Base-by-base conservation (phyloP, 176 grass and related monocot species). In the Oryza brachyantha region DNA sequence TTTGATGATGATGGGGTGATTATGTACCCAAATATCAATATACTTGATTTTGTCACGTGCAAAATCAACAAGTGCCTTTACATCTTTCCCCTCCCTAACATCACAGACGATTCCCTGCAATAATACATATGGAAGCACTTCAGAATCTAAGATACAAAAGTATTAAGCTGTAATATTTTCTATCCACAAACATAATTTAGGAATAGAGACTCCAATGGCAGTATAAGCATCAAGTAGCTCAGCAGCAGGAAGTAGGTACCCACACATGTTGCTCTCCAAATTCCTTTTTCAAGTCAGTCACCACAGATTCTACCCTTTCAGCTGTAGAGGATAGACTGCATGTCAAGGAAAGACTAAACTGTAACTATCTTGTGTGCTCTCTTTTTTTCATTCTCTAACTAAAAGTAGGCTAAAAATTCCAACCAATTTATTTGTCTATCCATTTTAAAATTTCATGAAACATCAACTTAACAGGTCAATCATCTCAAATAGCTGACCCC, bases 211-310 rank as follows among this genome's bases (percentile, higher is more conserved):
- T n/a, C 70, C 8, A 48, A 48, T 61, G 58, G 24, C 2, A 70
- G 80, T 75, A 86, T 35, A 84, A 70, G 50, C 68, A 40, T 40
- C 46, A 74, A 85, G 68, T 29, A 84, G 75, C 63, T 81, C 31
- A 72, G 72, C 27, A 73, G 87, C 92, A 88, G 87, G 72, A 28
- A 73, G 87, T 94, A 88, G 87, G 74, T 98, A 94, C 96, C 96
- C 90, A 98, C 90, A 98, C 96, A 93, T 86, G 92, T 60, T 92
- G 94, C 85, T 91, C 92, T 79, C 92, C 89, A 12, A 93, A 93
- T 78, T 94, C 90, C 70, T 87, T 76, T 85, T 89, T 92, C 88
- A 98, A 85, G 52, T 84, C 87, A 72, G 24, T 22, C 0, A 80
- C 78, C 63, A 79, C 90, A 74, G 83, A 85, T 79, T 94, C 90